A percentile compares a stretch with the other conserved stretches of the same genome.
Evolutionary conservation across 208 protist genomes (phyloP).

Genomic region (Endotrypanum monterogeii): DNA sequence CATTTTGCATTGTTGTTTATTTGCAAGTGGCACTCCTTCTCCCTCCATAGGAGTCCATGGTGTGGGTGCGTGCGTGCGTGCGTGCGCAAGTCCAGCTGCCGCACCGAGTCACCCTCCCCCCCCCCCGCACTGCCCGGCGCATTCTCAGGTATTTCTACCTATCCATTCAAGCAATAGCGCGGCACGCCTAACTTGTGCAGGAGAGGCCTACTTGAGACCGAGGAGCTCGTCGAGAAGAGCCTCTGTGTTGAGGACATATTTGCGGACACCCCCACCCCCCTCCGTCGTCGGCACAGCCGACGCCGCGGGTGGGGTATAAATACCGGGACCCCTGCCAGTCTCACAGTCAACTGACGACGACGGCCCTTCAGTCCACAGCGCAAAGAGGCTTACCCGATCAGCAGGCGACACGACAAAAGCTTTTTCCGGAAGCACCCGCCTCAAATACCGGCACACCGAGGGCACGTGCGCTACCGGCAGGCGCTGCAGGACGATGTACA

Average conservation of each 20-base stretch:
- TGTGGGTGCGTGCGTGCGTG: background rate
- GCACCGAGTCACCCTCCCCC: background rate
- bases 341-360: background rate
- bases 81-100: background rate
- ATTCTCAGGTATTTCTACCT: background rate
- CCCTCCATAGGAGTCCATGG: background rate
- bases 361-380: constrained; percentile 6
- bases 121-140: background rate
- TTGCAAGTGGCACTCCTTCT: background rate
- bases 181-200: background rate
- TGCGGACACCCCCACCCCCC: background rate
- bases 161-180: background rate
- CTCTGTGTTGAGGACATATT: background rate
- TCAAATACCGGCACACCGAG: constrained; percentile 35
- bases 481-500: constrained; percentile 28
- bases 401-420: constrained; percentile 25
- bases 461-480: constrained; percentile 34
- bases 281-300: background rate
- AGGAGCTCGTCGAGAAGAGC: constrained; percentile 40
- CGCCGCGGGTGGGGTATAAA: background rate
- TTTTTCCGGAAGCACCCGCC: constrained; percentile 7
- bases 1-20: background rate
- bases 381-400: constrained; percentile 40
- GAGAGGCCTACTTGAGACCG: constrained; percentile 5
- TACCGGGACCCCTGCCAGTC: background rate